Evolutionary conservation across 306 rosid genomes (phyloP), one percentile per base, ranked within the genome.

Genomic region (Prosopis cineraria): DNA sequence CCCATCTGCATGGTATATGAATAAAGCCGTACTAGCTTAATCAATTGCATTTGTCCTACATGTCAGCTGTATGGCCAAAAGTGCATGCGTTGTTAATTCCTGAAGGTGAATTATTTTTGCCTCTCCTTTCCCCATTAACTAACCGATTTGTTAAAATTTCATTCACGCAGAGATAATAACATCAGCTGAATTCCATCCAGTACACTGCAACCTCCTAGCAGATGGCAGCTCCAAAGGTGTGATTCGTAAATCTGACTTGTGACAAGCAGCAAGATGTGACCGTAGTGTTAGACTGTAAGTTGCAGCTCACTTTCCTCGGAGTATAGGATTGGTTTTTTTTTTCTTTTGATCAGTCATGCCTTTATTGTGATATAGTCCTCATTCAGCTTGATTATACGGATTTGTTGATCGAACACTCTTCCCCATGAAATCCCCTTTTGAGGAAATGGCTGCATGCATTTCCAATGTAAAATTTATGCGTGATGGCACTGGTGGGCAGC

Each of bases 181-280:
- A 62, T 72, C 89, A 39, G 93, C 93, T 67, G 97, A 89, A 81
- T 91, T 91, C 80, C 92, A 89, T 87, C 97, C 92, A 12, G 34
- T 82, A 79, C 97, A 89, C 70, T 91, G 97, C 79, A 91, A 91
- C 84, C 75, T 89, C 77, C 90, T 91, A 56, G 91, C 93, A 63
- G 87, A 89, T 82, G 84, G 92, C 82, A 84, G 93, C 89, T 91
- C 97, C 59, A 86, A 87, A 82, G 97, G 97, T 34, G 80, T 84
- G 37, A 86, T 91, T 81, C 91, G 87, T 68, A 84, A 89, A 34
- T 89, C 74, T 70, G 97, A 91, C 89, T 84, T 91, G 93, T 86
- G 96, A 52, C 88, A 76, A 64, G 85, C 93, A 43, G 90, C 93
- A 43, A 75, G 81, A 82, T 89, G 93, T 70, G 97, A 89, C 66